Evolutionary conservation across 2,329 filamentous ascomycete species (phyloP).

Genomic region (Colletotrichum simmondsii): DNA sequence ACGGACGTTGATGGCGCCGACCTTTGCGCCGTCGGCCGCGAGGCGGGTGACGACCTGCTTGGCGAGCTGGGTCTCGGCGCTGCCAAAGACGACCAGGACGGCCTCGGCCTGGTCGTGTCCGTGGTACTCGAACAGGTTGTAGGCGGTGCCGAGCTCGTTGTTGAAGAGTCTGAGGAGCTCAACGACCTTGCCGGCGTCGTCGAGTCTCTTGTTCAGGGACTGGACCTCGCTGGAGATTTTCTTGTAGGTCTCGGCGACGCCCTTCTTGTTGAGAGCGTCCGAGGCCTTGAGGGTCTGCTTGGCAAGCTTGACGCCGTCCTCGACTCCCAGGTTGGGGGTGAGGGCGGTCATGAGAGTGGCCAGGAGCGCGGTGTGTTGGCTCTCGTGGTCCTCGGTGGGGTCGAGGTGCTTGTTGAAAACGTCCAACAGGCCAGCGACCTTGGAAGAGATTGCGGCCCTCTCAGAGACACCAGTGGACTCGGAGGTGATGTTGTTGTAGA

Average conservation of each 20-base stretch:
- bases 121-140: constrained; percentile 92
- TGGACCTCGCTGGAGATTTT: constrained; percentile 71
- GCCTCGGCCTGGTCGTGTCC: constrained; percentile 83
- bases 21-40: constrained; percentile 76
- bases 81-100: constrained; percentile 93
- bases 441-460: constrained; percentile 78
- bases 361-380: constrained; percentile 93
- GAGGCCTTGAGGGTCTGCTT: constrained; percentile 85
- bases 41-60: constrained; percentile 82
- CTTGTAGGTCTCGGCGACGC: constrained; percentile 76
- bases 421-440: constrained; percentile 75
- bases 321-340: constrained; percentile 85
- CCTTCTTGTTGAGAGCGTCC: constrained; percentile 78
- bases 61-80: constrained; percentile 86
- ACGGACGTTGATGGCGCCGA: constrained; percentile 91
- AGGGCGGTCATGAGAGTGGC: constrained; percentile 83
- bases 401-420: constrained; percentile 91
- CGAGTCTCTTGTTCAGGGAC: constrained; percentile 75
- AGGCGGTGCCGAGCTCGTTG: constrained; percentile 91
- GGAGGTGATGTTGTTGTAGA: constrained; percentile 75
- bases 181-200: constrained; percentile 76
- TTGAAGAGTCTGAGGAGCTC: constrained; percentile 83
- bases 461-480: constrained; percentile 72
- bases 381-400: constrained; percentile 89
- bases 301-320: constrained; percentile 86